Conservation (phyloP, 2,329 filamentous ascomycete genomes). For the Trichoderma oligosporum region DNA sequence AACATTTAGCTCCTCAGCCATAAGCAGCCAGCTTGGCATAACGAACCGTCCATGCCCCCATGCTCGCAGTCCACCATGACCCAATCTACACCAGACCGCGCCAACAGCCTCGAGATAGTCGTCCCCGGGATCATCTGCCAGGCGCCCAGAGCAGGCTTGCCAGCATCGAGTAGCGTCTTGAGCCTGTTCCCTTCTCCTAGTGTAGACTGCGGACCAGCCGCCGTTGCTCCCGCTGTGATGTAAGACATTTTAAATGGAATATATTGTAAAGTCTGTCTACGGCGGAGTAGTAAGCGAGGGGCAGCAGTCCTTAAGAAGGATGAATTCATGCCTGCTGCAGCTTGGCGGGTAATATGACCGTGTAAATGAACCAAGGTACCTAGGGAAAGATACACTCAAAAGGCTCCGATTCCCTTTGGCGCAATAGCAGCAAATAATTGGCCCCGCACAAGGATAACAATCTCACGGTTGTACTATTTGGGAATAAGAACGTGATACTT, state of each 20-base stretch:
- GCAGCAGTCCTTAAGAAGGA: constrained; percentile 1
- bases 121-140: constrained; percentile 63
- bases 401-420: neutral
- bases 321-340: constrained; percentile 2
- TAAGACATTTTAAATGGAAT: constrained; percentile 10
- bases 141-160: constrained; percentile 50
- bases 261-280: neutral
- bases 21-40: neutral
- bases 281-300: neutral
- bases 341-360: neutral
- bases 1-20: neutral
- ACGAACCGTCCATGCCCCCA: constrained; percentile 46
- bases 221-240: neutral
- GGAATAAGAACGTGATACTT: neutral
- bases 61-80: constrained; percentile 58
- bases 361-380: neutral
- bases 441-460: neutral
- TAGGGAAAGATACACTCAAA: neutral
- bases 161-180: constrained; percentile 47
- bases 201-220: constrained; percentile 19
- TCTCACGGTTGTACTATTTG: neutral
- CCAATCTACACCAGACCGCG: constrained; percentile 61
- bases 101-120: constrained; percentile 57
- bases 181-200: constrained; percentile 49
- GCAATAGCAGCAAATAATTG: neutral